Conservation (phyloP, 352 stramenopile genomes). For the Pythium diclinum region DNA sequence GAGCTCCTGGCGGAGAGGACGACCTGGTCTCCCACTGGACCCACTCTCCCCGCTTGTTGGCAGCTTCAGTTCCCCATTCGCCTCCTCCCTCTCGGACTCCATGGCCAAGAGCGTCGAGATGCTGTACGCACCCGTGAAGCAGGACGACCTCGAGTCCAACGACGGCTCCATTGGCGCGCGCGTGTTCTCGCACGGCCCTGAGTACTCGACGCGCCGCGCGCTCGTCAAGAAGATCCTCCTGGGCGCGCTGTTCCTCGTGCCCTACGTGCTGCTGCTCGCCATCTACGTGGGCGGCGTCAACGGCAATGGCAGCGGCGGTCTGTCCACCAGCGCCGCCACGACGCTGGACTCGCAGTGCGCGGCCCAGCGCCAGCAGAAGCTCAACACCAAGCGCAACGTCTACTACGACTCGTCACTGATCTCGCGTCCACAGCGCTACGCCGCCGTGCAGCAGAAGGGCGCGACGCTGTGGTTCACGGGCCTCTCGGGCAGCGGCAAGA, state of each 20-base stretch:
- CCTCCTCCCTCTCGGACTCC: not conserved
- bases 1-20: slow-evolving; percentile 1
- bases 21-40: too few relatives aligned
- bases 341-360: slow-evolving; percentile 50
- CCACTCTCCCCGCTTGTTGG: not conserved
- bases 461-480: slow-evolving; percentile 98
- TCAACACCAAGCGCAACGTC: slow-evolving; percentile 71
- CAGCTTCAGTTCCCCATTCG: slow-evolving; percentile 2
- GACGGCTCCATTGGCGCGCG: slow-evolving; percentile 32
- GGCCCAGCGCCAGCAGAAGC: slow-evolving; percentile 57
- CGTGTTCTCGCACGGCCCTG: slow-evolving; percentile 53
- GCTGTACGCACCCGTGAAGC: slow-evolving; percentile 65
- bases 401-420: slow-evolving; percentile 84
- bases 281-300: slow-evolving; percentile 36
- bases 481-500: slow-evolving; percentile 97
- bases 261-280: slow-evolving; percentile 61
- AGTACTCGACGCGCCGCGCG: slow-evolving; percentile 39
- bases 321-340: slow-evolving; percentile 21
- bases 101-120: slow-evolving; percentile 32
- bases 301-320: not conserved
- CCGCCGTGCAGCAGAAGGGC: slow-evolving; percentile 92
- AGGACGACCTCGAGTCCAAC: slow-evolving; percentile 63
- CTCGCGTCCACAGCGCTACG: slow-evolving; percentile 58
- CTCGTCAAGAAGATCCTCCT: slow-evolving; percentile 59
- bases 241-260: slow-evolving; percentile 45